Base-by-base conservation (phyloP, 129 eudicot species). In the Saposhnikovia divaricata region DNA sequence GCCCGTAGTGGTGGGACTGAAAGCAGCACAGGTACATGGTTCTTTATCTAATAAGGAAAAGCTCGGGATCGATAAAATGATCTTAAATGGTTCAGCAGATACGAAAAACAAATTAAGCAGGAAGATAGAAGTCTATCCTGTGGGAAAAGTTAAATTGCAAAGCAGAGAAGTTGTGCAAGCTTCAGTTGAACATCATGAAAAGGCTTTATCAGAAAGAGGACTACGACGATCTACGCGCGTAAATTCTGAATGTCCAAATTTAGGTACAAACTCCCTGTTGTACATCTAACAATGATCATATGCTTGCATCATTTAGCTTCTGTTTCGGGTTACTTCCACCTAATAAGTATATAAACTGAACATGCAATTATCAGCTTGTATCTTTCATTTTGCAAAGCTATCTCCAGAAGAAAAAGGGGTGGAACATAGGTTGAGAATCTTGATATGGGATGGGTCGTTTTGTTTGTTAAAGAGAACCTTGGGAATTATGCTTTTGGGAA, bases 171-270 rank as follows among this genome's bases (percentile, higher is more conserved):
- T 46, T 47, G 80, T 61, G 70, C 76, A 46, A 83, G 82, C 68
- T 81, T 77, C 75, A 77, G 71, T 46, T 42, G 75, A 70, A 51
- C 76, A 70, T 78, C 76, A 19, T 50, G 81, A 83, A 40, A 74
- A 28, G 70, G 75, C 4, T 50, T 46, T 84, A 76, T 38, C 68
- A 2, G 85, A 79, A 65, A 82, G 87, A 85, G 93, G 86, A 75
- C 78, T 66, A 76, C 77, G 84, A 23, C 88, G 83, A 57, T 79
- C 72, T 18, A 59, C 76, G 61, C 82, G 80, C 81, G 55, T 82
- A 47, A 86, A 72, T 68, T 34, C 46, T 34, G 80, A 39, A 43
- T 68, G 86, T 83, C 40, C 77, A 63, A 47, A 45, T 80, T 81
- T 79, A 81, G 97, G 96, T 91, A 79, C 5, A 42, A 37, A 77